A percentile compares a stretch with the other conserved stretches of the same genome.
phyloP scores from a whole-genome alignment of 2,329 filamentous ascomycete genomes.

The Nannizziopsis arthrosporioides region DNA sequence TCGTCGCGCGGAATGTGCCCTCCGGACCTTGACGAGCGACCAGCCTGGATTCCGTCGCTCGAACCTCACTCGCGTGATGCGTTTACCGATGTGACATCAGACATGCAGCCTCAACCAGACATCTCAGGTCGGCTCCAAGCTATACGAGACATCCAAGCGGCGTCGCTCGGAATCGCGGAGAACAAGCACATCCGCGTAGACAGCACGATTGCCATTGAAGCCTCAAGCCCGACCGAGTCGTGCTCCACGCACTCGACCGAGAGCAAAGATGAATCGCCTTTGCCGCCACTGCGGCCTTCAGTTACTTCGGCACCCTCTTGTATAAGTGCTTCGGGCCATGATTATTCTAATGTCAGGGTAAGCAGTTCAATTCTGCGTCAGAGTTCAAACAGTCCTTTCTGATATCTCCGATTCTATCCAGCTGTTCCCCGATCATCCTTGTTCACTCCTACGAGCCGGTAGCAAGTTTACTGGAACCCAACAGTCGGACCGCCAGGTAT shows the following conservation, averaged over 20 bases:
- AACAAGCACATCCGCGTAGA: background rate
- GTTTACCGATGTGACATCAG: background rate
- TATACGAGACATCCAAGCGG: background rate
- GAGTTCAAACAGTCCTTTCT: conserved; percentile 3
- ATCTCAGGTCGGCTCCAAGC: background rate
- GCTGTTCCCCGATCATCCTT: conserved; percentile 67
- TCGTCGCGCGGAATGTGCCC: conserved; percentile 40
- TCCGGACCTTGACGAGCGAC: conserved; percentile 29
- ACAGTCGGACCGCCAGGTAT: conserved; percentile 81
- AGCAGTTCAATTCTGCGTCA: conserved; percentile 17
- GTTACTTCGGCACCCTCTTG: conserved; percentile 26
- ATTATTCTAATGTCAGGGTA: conserved; percentile 47
- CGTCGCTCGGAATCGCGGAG: background rate
- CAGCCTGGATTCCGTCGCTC: background rate
- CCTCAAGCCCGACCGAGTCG: conserved; percentile 1
- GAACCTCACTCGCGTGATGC: background rate
- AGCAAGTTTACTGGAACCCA: conserved; percentile 86
- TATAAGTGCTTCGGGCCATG: conserved; percentile 41
- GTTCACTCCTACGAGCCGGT: conserved; percentile 73
- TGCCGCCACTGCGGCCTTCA: conserved; percentile 22
- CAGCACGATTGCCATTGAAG: background rate
- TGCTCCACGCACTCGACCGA: conserved; percentile 4
- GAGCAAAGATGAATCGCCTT: conserved; percentile 16
- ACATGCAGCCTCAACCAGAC: background rate
- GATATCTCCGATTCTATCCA: conserved; percentile 26